Evolutionary conservation across 1,139 yeast genomes (phyloP).

Genomic region (Blastobotrys ciferrii): DNA sequence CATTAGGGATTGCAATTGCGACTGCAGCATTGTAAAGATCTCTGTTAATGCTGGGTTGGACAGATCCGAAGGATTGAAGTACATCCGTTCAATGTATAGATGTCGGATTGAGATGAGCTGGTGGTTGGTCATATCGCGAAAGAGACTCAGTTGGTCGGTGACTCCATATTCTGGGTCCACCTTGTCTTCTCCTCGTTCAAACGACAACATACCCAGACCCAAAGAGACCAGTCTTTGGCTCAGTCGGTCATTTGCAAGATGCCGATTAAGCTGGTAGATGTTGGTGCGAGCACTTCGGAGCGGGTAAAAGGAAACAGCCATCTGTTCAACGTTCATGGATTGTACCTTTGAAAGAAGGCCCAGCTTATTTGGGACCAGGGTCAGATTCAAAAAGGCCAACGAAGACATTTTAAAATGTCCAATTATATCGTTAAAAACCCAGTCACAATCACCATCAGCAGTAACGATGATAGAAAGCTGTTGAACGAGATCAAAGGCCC

Average conservation of each 20-base stretch:
- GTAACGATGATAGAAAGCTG: constrained; percentile 18
- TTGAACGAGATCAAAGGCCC: not conserved
- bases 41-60: not conserved
- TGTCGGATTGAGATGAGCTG: not conserved
- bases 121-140: not conserved
- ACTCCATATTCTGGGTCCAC: too few relatives aligned
- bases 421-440: not conserved
- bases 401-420: constrained; percentile 1
- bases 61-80: not conserved
- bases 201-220: not conserved
- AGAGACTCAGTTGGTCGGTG: not conserved
- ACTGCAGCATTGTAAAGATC: not conserved
- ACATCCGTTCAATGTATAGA: not conserved
- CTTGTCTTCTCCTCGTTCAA: too few relatives aligned
- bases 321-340: not conserved
- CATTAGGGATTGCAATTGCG: not conserved
- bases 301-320: not conserved
- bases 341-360: not conserved
- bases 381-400: not conserved
- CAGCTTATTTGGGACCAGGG: not conserved
- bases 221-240: not conserved
- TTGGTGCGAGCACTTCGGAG: too few relatives aligned
- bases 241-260: not conserved
- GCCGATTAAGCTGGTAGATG: not conserved
- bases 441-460: not conserved